Conservation (phyloP, 345 rosid genomes). For the Euphorbia peplus region DNA sequence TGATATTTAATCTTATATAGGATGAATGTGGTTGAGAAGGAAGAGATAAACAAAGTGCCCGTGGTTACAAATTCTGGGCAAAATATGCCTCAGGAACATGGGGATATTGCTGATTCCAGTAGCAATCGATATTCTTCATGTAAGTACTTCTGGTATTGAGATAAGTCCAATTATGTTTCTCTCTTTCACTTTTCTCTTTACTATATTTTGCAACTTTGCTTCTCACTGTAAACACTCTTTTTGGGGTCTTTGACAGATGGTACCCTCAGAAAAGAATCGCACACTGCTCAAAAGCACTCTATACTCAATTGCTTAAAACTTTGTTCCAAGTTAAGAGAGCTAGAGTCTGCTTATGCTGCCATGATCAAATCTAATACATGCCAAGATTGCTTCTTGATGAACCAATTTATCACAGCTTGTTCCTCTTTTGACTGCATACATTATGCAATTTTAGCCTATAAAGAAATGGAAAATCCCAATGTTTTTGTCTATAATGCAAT, state of each 20-base stretch:
- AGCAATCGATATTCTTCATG: background rate
- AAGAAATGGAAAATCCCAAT: slow-evolving; percentile 50
- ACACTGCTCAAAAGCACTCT: background rate
- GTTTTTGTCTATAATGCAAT: slow-evolving; percentile 69
- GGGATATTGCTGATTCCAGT: background rate
- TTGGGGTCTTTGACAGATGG: background rate
- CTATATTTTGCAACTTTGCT: background rate
- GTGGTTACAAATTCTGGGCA: background rate
- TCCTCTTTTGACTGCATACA: slow-evolving; percentile 31
- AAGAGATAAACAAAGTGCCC: background rate
- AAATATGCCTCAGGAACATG: background rate
- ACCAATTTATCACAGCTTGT: slow-evolving; percentile 63
- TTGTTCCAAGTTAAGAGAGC: slow-evolving; percentile 35
- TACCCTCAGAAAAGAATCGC: background rate
- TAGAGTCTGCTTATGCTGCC: slow-evolving; percentile 48
- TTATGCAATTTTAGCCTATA: slow-evolving; percentile 44
- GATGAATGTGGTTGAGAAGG: background rate
- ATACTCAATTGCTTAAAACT: slow-evolving; percentile 24
- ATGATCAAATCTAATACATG: slow-evolving; percentile 54
- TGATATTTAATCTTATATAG: background rate
- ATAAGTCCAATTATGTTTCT: background rate
- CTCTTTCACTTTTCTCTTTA: background rate
- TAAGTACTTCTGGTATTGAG: background rate
- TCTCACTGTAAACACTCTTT: background rate
- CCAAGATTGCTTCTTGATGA: slow-evolving; percentile 53